phyloP scores from a whole-genome alignment of 2,329 filamentous ascomycete genomes.

The Fulvia fulva region DNA sequence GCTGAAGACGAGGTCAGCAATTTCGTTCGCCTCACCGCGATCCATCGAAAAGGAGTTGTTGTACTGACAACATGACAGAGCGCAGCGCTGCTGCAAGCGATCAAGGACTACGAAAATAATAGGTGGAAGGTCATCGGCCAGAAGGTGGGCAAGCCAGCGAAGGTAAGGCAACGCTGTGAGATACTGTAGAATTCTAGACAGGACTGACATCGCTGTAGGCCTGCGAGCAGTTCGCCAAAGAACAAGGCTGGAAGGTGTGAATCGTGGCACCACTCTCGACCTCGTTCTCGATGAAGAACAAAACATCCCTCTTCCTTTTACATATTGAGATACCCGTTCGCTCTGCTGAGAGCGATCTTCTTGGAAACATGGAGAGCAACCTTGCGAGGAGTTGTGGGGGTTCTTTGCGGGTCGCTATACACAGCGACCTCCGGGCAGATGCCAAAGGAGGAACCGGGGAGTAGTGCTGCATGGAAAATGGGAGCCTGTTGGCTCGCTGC shows the following conservation, averaged over 20 bases:
- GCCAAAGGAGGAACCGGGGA: background rate
- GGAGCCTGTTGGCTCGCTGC: background rate
- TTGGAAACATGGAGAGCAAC: constrained; percentile 9
- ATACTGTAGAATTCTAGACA: background rate
- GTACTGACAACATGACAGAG: constrained; percentile 51
- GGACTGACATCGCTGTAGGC: constrained; percentile 48
- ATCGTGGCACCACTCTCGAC: constrained; percentile 6
- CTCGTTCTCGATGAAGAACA: background rate
- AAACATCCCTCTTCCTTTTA: constrained; percentile 6
- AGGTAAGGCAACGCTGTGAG: constrained; percentile 52
- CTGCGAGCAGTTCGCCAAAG: constrained; percentile 91
- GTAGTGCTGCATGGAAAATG: background rate
- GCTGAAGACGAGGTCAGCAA: constrained; percentile 84
- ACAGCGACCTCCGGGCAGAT: background rate
- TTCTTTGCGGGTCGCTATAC: background rate
- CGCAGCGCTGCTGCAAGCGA: constrained; percentile 78
- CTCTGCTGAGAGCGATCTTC: background rate
- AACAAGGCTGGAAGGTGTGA: constrained; percentile 55
- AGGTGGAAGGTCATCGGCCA: constrained; percentile 98
- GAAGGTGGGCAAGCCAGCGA: constrained; percentile 96
- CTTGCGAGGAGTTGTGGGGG: constrained; percentile 18
- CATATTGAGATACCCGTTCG: constrained; percentile 16
- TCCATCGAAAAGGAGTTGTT: constrained; percentile 10
- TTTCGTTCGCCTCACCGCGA: constrained; percentile 38
- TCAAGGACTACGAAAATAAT: constrained; percentile 97